Percentiles rank a stretch among this genome's conserved stretches.
Evolutionary conservation across 108 stramenopile species (phyloP).

Genomic region (Nitzschia sp.): DNA sequence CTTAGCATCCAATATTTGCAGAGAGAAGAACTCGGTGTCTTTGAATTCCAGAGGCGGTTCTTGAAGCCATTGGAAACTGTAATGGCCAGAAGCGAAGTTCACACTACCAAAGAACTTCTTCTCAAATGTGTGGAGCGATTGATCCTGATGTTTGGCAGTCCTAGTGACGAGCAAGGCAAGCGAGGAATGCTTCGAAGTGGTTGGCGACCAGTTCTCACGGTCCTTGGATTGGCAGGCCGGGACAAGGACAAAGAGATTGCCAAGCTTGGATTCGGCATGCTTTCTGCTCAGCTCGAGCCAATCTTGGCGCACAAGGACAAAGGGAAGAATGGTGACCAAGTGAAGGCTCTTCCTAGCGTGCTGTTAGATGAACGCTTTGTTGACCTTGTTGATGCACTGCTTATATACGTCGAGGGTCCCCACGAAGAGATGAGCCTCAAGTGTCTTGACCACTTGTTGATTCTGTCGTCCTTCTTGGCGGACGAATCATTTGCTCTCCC

Average conservation of each 20-base stretch:
- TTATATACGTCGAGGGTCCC: constrained; percentile 86
- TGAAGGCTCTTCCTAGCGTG: constrained; percentile 18
- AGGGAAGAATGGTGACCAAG: not conserved
- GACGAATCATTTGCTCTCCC: constrained; percentile 43
- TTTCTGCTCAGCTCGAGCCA: constrained; percentile 52
- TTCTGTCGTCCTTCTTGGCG: constrained; percentile 61
- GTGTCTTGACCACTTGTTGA: constrained; percentile 67
- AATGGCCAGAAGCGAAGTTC: constrained; percentile 67
- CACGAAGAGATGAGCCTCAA: constrained; percentile 75
- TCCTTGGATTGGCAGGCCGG: constrained; percentile 84
- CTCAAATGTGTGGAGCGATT: constrained; percentile 92
- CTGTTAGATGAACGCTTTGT: constrained; percentile 86
- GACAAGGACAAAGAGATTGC: constrained; percentile 79
- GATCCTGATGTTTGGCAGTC: constrained; percentile 72
- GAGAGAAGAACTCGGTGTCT: constrained; percentile 91
- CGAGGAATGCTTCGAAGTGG: constrained; percentile 83
- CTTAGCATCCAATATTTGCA: constrained; percentile 94
- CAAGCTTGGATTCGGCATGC: constrained; percentile 67
- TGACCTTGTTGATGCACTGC: constrained; percentile 88
- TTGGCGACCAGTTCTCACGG: constrained; percentile 91
- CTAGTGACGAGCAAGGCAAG: constrained; percentile 13
- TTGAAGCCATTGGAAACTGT: constrained; percentile 93
- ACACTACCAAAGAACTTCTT: constrained; percentile 90
- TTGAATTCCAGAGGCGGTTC: constrained; percentile 96
- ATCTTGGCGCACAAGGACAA: constrained; percentile 11